A percentile compares a stretch with the other conserved stretches of the same genome.
Conservation (phyloP, 2,329 filamentous ascomycete genomes). For the Penicillium sp. region DNA sequence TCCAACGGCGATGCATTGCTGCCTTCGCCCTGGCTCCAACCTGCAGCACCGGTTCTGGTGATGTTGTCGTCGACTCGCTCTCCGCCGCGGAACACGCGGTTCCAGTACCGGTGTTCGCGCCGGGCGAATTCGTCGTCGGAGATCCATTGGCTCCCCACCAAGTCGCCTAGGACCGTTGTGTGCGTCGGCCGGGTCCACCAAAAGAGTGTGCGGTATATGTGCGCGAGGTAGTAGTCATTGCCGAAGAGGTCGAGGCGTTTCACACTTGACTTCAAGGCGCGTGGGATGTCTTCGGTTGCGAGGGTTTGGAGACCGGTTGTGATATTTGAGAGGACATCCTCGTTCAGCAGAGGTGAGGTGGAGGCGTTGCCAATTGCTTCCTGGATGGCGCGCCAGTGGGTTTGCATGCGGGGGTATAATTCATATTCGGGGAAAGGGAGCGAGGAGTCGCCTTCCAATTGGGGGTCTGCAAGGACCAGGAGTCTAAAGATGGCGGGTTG, state of each 20-base stretch:
- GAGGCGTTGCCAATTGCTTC: conserved; percentile 16
- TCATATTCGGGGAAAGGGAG: conserved; percentile 59
- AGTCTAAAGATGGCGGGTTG: conserved; percentile 74
- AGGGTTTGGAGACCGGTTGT: conserved; percentile 37
- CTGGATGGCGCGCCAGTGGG: conserved; percentile 35
- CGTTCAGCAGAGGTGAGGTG: conserved; percentile 15
- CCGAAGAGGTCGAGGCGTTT: conserved; percentile 87
- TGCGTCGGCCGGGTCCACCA: conserved; percentile 89
- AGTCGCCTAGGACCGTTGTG: conserved; percentile 81
- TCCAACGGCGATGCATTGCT: conserved; percentile 22
- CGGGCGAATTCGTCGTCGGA: conserved; percentile 76
- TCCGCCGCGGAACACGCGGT: conserved; percentile 69
- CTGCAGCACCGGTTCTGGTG: conserved; percentile 32
- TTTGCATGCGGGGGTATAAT: conserved; percentile 42
- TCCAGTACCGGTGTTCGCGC: conserved; percentile 75
- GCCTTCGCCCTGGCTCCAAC: conserved; percentile 43
- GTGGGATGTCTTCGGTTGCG: conserved; percentile 66
- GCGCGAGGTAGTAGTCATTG: conserved; percentile 91
- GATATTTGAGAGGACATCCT: conserved; percentile 25
- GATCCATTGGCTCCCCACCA: conserved; percentile 95
- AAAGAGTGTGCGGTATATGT: conserved; percentile 79
- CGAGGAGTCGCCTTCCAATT: conserved; percentile 88
- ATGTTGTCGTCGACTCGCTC: conserved; percentile 58
- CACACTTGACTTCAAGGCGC: conserved; percentile 63
- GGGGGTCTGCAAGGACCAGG: conserved; percentile 84